Evolutionary conservation across 129 eudicot genomes (phyloP), one percentile per base, ranked within the genome.

Genomic region (Scalesia atractyloides): DNA sequence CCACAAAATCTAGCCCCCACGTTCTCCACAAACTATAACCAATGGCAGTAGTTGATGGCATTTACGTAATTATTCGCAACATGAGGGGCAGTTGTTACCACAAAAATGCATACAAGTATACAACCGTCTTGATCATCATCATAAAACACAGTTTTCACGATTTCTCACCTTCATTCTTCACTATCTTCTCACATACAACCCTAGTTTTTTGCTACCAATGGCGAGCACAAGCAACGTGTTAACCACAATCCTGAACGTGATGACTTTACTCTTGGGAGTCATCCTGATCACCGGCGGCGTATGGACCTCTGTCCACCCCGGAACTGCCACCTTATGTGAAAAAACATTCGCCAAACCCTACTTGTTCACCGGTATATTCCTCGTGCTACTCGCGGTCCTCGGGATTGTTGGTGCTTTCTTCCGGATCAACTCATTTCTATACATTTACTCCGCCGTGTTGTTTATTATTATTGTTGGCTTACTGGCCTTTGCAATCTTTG

Each of bases 331-430:
- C n/a, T 64, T 68, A 36, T 90, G 95, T 62, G 76, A 90, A 39
- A 58, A 62, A 16, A 49, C 68, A 33, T 49, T 87, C 13, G 75
- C 81, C 22, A 78, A 70, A 66, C 97, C 97, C 8, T 79, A 87
- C 41, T 79, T 90, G 12, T 19, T 70, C 18, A 48, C 76, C 36
- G 97, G 97, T 9, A 66, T 75, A 36, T 73, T 80, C 70, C 77
- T 90, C 12, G 64, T 83, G 7, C 67, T 74, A 3, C 68, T 90
- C 9, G 89, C 97, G 0, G 34, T 90, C 19, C 41, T 83, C 0
- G 97, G 95, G 20, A 72, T 87, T 9, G 22, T 85, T 2, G 96
- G 94, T 5, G 79, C 91, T 2, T 69, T 71, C 26, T 84, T 73
- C 51, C 50, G 80, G 12, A 36, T 83, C 48, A 19, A 79, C 14